Evolutionary conservation across 1,139 yeast species (phyloP).

Genomic region (Taphrina sp.): DNA sequence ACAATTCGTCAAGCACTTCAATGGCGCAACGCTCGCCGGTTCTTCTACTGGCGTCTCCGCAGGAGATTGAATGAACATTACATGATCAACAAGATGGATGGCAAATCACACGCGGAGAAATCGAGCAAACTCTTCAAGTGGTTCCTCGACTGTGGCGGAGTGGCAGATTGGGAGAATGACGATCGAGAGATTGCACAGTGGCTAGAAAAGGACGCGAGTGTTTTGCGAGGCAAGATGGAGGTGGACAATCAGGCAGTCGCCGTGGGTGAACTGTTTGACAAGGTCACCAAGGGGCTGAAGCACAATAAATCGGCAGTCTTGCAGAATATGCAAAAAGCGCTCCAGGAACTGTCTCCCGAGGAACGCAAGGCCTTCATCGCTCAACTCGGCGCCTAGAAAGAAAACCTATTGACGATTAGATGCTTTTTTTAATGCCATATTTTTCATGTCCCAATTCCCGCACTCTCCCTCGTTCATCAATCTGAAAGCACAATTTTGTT

Average conservation of each 20-base stretch:
- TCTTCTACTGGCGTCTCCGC: slow-evolving; percentile 98
- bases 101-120: slow-evolving; percentile 12
- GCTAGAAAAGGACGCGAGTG: slow-evolving; percentile 32
- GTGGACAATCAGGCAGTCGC: slow-evolving; percentile 35
- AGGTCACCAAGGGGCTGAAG: slow-evolving; percentile 24
- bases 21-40: slow-evolving; percentile 87
- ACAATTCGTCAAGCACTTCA: slow-evolving; percentile 78
- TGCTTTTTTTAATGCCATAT: no score
- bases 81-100: slow-evolving; percentile 65
- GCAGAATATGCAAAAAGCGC: slow-evolving; percentile 24
- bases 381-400: not conserved
- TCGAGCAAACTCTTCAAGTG: slow-evolving; percentile 30
- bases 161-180: slow-evolving; percentile 32
- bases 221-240: slow-evolving; percentile 33
- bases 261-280: slow-evolving; percentile 25
- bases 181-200: slow-evolving; percentile 34
- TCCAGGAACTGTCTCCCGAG: slow-evolving; percentile 30
- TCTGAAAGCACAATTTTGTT: no score
- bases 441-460: no score
- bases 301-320: slow-evolving; percentile 20
- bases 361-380: slow-evolving; percentile 26
- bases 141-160: slow-evolving; percentile 24
- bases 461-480: no score
- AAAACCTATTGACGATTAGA: no score
- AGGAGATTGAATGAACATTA: slow-evolving; percentile 94